Conservation (phyloP, 176 grass and related monocot genomes). For the Aegilops tauschii region DNA sequence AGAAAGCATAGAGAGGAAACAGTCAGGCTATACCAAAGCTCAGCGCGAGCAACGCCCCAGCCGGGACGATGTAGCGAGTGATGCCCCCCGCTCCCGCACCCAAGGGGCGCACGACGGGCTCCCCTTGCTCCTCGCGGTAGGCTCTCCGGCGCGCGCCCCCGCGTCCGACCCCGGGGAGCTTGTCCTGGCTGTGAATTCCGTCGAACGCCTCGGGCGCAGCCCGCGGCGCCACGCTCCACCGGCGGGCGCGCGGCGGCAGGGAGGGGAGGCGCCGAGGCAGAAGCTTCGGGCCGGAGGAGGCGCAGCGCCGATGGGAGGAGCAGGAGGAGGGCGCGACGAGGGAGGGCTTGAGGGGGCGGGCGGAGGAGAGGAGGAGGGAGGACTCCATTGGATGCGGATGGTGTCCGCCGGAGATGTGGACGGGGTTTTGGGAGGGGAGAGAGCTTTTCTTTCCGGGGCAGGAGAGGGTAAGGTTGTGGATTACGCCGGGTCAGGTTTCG, state of each 20-base stretch:
- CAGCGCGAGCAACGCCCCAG: conserved; percentile 45
- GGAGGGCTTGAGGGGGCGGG: conserved; percentile 39
- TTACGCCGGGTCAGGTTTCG: not conserved
- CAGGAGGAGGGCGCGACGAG: not conserved
- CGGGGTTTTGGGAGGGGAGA: conserved; percentile 12
- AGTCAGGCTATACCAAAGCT: conserved; percentile 62
- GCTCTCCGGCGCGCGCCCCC: conserved; percentile 40
- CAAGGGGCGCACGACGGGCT: conserved; percentile 21
- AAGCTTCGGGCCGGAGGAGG: not conserved
- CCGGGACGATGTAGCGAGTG: conserved; percentile 46
- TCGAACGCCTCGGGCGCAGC: conserved; percentile 39
- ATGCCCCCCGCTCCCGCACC: conserved; percentile 28
- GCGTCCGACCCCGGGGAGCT: conserved; percentile 21
- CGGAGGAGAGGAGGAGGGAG: conserved; percentile 51
- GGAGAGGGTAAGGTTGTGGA: conserved; percentile 17
- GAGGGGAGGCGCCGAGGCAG: conserved; percentile 13
- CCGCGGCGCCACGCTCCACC: conserved; percentile 23
- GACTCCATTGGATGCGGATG: conserved; percentile 63
- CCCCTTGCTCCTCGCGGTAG: conserved; percentile 59
- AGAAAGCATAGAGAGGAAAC: not conserved
- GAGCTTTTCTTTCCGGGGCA: not conserved
- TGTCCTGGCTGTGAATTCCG: conserved; percentile 34
- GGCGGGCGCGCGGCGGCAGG: not conserved
- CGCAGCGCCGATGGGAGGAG: conserved; percentile 19
- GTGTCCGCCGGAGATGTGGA: not conserved